A percentile compares a stretch with the other conserved stretches of the same genome.
These are phyloP conservation scores for Musa balbisiana DNA, from an alignment of 202 grass and related monocot genomes.

Conservation along the genomic window DNA sequence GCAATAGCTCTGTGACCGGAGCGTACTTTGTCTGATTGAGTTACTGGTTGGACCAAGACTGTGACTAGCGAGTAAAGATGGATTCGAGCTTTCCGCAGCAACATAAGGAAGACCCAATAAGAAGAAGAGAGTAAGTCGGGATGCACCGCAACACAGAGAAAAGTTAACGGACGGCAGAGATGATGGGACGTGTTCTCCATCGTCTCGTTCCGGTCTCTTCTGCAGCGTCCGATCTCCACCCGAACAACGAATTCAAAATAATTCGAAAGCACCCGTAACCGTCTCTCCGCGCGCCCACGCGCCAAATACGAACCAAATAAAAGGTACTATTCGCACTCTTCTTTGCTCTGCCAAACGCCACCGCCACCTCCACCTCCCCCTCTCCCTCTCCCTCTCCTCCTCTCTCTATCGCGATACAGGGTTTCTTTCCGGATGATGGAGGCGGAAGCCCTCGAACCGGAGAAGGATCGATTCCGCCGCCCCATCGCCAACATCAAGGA, in stretches of 20 bases:
- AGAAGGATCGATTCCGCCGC: neutral
- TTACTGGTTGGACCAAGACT: too few species aligned
- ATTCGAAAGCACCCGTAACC: neutral
- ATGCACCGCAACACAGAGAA: too few species aligned
- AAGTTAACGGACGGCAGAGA: neutral
- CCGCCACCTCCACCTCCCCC: neutral
- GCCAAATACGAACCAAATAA: neutral
- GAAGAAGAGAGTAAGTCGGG: too few species aligned
- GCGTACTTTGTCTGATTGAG: too few species aligned
- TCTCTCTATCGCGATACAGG: neutral
- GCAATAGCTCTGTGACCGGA: too few species aligned
- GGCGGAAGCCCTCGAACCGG: neutral
- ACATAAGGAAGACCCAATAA: too few species aligned
- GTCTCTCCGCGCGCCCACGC: neutral
- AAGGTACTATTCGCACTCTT: neutral
- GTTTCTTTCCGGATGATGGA: neutral
- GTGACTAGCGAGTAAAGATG: too few species aligned
- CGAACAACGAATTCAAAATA: neutral
- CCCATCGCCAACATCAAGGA: constrained; percentile 2
- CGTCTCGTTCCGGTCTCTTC: neutral
- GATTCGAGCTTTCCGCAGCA: too few species aligned
- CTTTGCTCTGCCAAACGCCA: neutral
- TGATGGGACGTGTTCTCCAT: neutral
- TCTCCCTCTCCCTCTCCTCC: neutral
- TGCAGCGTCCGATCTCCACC: constrained; percentile 1